Percentiles rank a stretch among this genome's conserved stretches.
These are phyloP conservation scores for Plenodomus lindquistii DNA, from an alignment of 2,329 filamentous ascomycete species.

Conservation along the genomic window DNA sequence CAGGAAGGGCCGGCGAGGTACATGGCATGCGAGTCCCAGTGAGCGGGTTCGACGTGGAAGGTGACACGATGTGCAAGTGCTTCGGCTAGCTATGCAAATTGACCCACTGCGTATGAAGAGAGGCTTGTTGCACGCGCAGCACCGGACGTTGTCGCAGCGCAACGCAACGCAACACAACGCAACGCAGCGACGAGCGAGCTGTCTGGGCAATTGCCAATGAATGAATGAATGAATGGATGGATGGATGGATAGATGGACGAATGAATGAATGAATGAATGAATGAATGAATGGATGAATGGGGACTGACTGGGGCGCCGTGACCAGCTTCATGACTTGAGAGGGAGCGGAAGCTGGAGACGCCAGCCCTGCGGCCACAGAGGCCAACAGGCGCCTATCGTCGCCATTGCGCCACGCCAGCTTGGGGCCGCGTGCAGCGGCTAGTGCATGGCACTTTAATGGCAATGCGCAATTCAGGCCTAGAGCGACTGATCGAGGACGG, in stretches of 20 bases:
- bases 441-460: slow-evolving; percentile 33
- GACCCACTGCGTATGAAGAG: slow-evolving; percentile 6
- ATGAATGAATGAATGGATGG: too few species aligned
- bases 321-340: too few species aligned
- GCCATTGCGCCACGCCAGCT: slow-evolving; percentile 38
- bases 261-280: too few species aligned
- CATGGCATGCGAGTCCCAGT: slow-evolving; percentile 13
- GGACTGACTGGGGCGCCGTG: too few species aligned
- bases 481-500: slow-evolving; percentile 44
- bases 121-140: slow-evolving; percentile 1
- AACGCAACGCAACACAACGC: too few species aligned
- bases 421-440: slow-evolving; percentile 44
- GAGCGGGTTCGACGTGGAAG: slow-evolving; percentile 12
- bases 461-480: slow-evolving; percentile 42
- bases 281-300: too few species aligned
- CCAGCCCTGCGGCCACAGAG: slow-evolving; percentile 37
- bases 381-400: slow-evolving; percentile 32
- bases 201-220: too few species aligned
- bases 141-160: slow-evolving; percentile 17
- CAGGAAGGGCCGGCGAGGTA: slow-evolving; percentile 16
- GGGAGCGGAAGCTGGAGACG: slow-evolving; percentile 24
- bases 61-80: slow-evolving; percentile 12
- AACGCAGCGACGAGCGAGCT: too few species aligned
- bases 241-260: too few species aligned
- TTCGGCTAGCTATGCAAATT: slow-evolving; percentile 5